phyloP scores from a whole-genome alignment of 1,284 basidiomycete genomes.

The Puccinia triticina region DNA sequence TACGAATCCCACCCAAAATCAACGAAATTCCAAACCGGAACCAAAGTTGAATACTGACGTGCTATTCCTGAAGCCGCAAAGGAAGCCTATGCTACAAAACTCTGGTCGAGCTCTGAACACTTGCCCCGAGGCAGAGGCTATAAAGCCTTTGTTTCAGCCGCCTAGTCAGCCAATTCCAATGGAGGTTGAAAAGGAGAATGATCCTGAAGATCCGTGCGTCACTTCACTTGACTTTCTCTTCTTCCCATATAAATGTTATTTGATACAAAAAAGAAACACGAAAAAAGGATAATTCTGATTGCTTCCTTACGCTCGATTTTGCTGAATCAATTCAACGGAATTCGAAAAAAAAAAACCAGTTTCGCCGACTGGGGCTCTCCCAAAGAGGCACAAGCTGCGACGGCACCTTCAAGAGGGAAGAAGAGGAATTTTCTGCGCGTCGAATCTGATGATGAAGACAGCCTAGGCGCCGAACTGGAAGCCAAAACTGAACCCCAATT shows the following conservation, averaged over 20 bases:
- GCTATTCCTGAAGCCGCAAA: neutral
- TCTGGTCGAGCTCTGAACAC: neutral
- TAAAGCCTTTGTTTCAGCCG: neutral
- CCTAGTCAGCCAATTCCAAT: neutral
- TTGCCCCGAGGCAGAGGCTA: neutral
- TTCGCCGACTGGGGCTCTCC: slow-evolving; percentile 1
- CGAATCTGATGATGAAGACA: neutral
- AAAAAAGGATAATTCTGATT: neutral
- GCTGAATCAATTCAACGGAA: neutral
- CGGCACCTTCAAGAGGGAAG: neutral
- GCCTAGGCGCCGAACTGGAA: neutral
- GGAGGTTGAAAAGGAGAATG: neutral
- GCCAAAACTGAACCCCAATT: neutral
- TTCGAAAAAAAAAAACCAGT: neutral
- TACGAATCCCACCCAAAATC: too few relatives aligned
- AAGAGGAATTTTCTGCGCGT: neutral
- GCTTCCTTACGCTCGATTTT: neutral
- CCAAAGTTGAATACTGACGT: neutral
- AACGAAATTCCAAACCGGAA: neutral
- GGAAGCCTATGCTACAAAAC: neutral
- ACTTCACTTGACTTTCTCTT: neutral
- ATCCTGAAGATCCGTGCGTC: neutral
- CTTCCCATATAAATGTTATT: neutral
- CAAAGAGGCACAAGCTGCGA: neutral
- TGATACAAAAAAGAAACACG: neutral